A percentile compares a stretch with the other conserved stretches of the same genome.
phyloP scores from a whole-genome alignment of 2,329 filamentous ascomycete species.

The Pestalotiopsis sp. region DNA sequence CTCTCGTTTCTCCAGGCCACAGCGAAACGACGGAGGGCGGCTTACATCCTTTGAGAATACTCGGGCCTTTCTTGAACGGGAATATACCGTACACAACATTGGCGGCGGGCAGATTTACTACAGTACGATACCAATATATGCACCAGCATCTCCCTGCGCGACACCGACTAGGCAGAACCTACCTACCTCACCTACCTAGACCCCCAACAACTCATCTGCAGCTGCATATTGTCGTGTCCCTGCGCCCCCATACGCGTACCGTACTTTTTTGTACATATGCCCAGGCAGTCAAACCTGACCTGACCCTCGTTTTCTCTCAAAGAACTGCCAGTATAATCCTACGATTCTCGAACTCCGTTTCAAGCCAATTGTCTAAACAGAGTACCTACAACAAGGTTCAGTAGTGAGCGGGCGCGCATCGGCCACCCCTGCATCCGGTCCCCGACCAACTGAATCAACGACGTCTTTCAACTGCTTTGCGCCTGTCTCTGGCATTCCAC shows the following conservation, averaged over 20 bases:
- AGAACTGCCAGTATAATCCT: no score
- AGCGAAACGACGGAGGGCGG: background rate
- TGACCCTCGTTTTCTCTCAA: background rate
- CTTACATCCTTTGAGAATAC: background rate
- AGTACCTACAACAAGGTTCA: background rate
- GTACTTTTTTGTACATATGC: background rate
- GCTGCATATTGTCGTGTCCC: background rate
- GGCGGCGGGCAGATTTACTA: background rate
- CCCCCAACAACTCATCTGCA: background rate
- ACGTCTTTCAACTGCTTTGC: background rate
- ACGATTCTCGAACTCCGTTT: no score
- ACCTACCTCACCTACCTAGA: background rate
- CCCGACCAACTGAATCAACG: background rate
- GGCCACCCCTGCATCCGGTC: background rate
- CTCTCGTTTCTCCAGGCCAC: no score
- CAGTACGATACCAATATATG: background rate
- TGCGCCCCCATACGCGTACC: background rate
- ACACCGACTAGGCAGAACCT: background rate
- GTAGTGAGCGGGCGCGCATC: background rate
- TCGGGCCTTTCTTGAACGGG: background rate
- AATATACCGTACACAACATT: background rate
- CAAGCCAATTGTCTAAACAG: background rate
- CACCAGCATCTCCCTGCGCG: background rate
- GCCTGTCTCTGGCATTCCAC: background rate
- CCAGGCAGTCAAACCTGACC: background rate